These are phyloP conservation scores for Stipa capillata DNA, from an alignment of 176 grass and related monocot species.

Conservation along the genomic window DNA sequence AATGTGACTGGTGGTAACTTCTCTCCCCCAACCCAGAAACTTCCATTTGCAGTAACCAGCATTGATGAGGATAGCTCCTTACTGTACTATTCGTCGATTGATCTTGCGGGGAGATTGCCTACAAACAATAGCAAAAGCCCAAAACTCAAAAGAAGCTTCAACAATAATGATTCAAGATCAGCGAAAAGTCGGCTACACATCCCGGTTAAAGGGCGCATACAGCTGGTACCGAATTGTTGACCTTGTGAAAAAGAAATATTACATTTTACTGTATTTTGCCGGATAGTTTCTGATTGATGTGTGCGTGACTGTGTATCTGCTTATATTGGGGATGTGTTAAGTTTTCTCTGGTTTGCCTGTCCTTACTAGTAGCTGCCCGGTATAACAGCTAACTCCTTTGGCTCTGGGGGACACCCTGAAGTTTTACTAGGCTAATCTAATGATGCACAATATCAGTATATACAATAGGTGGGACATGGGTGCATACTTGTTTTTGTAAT, in stretches of 20 bases:
- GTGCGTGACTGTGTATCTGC: not conserved
- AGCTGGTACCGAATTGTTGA: slow-evolving; percentile 66
- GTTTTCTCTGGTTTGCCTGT: not conserved
- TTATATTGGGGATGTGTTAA: not conserved
- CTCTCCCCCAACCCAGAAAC: slow-evolving; percentile 74
- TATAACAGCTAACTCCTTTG: not conserved
- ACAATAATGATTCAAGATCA: slow-evolving; percentile 65
- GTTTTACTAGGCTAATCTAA: not conserved
- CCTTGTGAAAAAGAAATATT: not conserved
- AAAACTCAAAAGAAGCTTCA: slow-evolving; percentile 51
- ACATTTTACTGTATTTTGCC: not conserved
- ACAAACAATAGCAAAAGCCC: slow-evolving; percentile 45
- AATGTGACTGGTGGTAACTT: slow-evolving; percentile 87
- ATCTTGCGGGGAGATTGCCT: slow-evolving; percentile 56
- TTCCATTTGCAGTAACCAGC: slow-evolving; percentile 83
- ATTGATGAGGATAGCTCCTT: slow-evolving; percentile 84
- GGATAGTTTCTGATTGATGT: not conserved
- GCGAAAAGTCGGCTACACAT: slow-evolving; percentile 68
- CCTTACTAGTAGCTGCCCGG: not conserved
- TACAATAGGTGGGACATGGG: not conserved
- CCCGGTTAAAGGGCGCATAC: slow-evolving; percentile 85
- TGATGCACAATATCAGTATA: not conserved
- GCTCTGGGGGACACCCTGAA: not conserved
- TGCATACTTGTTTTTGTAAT: not conserved
- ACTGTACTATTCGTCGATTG: slow-evolving; percentile 83